phyloP scores from a whole-genome alignment of 352 stramenopile genomes.

The Phytopythium litorale region DNA sequence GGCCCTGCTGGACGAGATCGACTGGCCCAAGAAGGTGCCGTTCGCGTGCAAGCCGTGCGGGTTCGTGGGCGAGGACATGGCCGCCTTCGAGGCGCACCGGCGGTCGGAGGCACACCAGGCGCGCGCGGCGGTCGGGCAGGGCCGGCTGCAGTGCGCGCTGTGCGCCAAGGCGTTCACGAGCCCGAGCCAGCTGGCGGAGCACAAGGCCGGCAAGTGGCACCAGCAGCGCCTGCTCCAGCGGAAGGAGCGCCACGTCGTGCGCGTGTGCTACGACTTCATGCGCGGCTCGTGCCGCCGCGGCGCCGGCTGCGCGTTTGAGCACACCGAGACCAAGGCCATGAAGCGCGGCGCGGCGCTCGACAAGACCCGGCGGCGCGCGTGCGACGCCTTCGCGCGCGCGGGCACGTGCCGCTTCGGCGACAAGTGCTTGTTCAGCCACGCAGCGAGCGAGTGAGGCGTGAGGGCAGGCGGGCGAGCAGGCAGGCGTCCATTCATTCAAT shows the following conservation, averaged over 20 bases:
- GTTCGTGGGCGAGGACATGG: slow-evolving; percentile 72
- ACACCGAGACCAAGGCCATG: slow-evolving; percentile 70
- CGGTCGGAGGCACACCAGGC: slow-evolving; percentile 43
- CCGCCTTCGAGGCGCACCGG: slow-evolving; percentile 56
- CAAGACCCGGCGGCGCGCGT: slow-evolving; percentile 51
- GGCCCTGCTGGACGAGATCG: slow-evolving; percentile 40
- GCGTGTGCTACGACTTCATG: slow-evolving; percentile 84
- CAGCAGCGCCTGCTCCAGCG: slow-evolving; percentile 66
- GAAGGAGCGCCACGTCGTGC: slow-evolving; percentile 60
- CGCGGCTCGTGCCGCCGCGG: slow-evolving; percentile 63
- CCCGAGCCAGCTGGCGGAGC: slow-evolving; percentile 62
- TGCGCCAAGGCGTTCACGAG: slow-evolving; percentile 84
- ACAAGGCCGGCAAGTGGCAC: slow-evolving; percentile 81
- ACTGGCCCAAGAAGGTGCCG: slow-evolving; percentile 70
- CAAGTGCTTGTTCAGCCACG: slow-evolving; percentile 69
- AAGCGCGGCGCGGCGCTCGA: slow-evolving; percentile 40
- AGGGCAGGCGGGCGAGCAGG: no score
- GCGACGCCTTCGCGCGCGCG: slow-evolving; percentile 39
- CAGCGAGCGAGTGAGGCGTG: background rate
- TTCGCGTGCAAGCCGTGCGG: slow-evolving; percentile 80
- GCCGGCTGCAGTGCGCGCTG: slow-evolving; percentile 43
- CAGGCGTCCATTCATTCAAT: background rate
- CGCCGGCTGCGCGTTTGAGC: slow-evolving; percentile 67
- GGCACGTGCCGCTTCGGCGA: slow-evolving; percentile 70
- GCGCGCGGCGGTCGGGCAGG: slow-evolving; percentile 23